These are phyloP conservation scores for Blastobotrys capitulatus DNA, from an alignment of 1,139 yeast genomes.

Conservation along the genomic window DNA sequence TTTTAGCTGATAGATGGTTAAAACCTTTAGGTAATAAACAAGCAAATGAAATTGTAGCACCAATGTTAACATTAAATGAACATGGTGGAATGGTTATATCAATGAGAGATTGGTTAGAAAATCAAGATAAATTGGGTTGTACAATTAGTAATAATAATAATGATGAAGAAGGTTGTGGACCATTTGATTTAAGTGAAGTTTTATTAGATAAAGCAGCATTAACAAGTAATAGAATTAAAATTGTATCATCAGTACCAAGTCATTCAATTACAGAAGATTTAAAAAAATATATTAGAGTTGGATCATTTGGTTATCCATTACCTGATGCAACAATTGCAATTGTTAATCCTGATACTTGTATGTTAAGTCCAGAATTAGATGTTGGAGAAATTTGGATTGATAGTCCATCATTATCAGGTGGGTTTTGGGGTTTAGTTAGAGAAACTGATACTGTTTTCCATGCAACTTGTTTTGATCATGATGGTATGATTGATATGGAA, in stretches of 20 bases:
- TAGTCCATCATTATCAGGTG: constrained; percentile 82
- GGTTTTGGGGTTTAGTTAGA: constrained; percentile 68
- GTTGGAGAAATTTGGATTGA: constrained; percentile 99
- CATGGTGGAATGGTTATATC: constrained; percentile 96
- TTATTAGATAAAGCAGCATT: constrained; percentile 76
- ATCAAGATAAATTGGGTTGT: constrained; percentile 54
- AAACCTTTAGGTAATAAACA: constrained; percentile 82
- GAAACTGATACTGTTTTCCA: constrained; percentile 77
- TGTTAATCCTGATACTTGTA: constrained; percentile 84
- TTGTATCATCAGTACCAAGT: constrained; percentile 51
- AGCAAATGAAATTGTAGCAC: constrained; percentile 77
- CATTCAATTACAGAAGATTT: constrained; percentile 38
- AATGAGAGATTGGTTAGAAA: constrained; percentile 76
- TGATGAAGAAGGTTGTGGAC: constrained; percentile 35
- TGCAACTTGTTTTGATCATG: constrained; percentile 69
- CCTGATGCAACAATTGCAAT: constrained; percentile 93
- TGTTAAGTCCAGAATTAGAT: constrained; percentile 61
- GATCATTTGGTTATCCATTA: constrained; percentile 89
- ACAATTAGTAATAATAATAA: constrained; percentile 17
- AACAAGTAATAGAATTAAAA: constrained; percentile 69
- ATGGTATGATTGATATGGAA: constrained; percentile 64
- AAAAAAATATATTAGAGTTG: constrained; percentile 57
- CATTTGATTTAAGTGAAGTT: constrained; percentile 56
- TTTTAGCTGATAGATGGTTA: constrained; percentile 86
- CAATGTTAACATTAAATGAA: constrained; percentile 82